Evolutionary conservation across 2,329 filamentous ascomycete species (phyloP).

Genomic region (Volutella citrinella): DNA sequence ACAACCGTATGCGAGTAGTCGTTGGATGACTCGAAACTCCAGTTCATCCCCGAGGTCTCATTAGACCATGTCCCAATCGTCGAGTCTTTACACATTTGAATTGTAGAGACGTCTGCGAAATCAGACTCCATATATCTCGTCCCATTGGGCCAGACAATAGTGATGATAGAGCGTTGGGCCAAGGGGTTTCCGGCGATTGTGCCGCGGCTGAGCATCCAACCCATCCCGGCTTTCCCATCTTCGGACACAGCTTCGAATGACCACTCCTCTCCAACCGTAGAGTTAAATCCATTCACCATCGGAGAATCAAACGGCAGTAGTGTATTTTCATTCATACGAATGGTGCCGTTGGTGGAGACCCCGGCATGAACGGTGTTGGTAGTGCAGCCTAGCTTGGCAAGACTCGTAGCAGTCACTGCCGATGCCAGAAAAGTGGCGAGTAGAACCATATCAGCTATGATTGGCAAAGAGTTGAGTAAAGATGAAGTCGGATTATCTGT

Average conservation of each 20-base stretch:
- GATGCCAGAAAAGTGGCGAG: conserved; percentile 8
- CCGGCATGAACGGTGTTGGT: conserved; percentile 7
- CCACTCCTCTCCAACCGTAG: conserved; percentile 8
- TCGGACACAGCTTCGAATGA: conserved; percentile 9
- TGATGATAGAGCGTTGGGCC: conserved; percentile 11
- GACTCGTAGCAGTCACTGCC: conserved; percentile 9
- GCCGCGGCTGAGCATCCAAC: conserved; percentile 10
- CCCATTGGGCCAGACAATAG: conserved; percentile 13
- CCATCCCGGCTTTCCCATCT: conserved; percentile 10
- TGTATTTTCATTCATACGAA: conserved; percentile 8
- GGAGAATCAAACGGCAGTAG: conserved; percentile 5
- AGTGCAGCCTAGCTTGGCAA: conserved; percentile 7
- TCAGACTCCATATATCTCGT: conserved; percentile 12
- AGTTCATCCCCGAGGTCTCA: conserved; percentile 7
- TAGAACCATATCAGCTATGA: conserved; percentile 5
- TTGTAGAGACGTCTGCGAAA: conserved; percentile 9
- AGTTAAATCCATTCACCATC: conserved; percentile 6
- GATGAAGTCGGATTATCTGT: conserved; percentile 4
- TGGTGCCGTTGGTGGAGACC: conserved; percentile 5
- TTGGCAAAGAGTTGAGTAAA: conserved; percentile 7
- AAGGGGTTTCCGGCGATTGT: conserved; percentile 7
- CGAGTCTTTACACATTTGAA: conserved; percentile 7
- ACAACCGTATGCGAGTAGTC: conserved; percentile 13
- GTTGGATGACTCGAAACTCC: conserved; percentile 11
- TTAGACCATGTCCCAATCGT: conserved; percentile 9